Base-by-base conservation (phyloP, 2,329 filamentous ascomycete species). In the Cladosporium sp. region DNA sequence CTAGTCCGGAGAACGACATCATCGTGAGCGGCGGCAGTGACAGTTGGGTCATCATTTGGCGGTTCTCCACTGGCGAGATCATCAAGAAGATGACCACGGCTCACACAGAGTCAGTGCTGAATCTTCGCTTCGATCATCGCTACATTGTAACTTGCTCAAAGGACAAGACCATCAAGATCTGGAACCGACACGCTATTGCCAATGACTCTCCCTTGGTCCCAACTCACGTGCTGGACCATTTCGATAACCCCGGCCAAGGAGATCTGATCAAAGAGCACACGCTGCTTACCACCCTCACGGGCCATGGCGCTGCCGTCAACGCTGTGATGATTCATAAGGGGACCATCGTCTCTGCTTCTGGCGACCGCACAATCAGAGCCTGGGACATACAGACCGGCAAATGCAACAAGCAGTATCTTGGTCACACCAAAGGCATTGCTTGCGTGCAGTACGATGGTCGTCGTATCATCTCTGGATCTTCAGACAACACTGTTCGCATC, bases 101-200 rank as follows among this genome's bases (percentile, higher is more conserved):
- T 0, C 93, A 98, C 65, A 74, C 77, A 25, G 93, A 98, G 67
- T 95, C 92, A 0, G 91, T 98, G 0, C 74, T 98, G 13, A 97
- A 97, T 62, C 82, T 98, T 50, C 82, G 88, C 54, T 98, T 97
- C 58, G 91, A 97, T 64, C 85, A 88, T 57, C 82, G 88, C 7
- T 94, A 94, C 55, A 77, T 98, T 3, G 89, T 97, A 11, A 98
- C 93, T 0, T 97, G 93, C 62, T 97, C 92, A 42, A 98, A 98
- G 67, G 93, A 98, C 68, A 94, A 91, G 68, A 86, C 86, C 0
- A 95, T 98, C 75, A 96, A 96, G 68, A 84, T 98, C 15, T 98
- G 95, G 80, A 97, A 92, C 66, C 83, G 93, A 4, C 78, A 74
- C 15, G 75, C 82, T 15, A 72, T 95, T n/a, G 72, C 65, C 38